Conservation (phyloP, 1,139 yeast species). For the Blastobotrys capitulatus region DNA sequence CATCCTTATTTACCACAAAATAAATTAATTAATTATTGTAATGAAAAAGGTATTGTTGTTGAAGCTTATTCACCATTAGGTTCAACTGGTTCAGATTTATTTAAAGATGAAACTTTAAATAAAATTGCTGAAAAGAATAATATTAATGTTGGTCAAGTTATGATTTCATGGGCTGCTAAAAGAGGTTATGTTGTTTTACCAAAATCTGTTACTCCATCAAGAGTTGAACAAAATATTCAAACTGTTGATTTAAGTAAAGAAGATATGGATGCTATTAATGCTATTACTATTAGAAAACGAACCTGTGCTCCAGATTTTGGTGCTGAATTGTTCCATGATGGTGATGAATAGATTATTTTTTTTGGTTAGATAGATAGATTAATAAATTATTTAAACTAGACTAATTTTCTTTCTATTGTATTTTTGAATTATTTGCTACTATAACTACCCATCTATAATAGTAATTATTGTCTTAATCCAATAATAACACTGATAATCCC, state of each 20-base stretch:
- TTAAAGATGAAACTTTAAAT: constrained; percentile 42
- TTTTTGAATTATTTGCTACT: no score
- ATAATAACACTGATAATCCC: no score
- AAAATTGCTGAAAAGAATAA: constrained; percentile 50
- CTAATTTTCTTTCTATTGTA: not conserved
- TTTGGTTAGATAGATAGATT: no score
- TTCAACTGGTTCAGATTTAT: constrained; percentile 26
- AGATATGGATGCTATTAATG: constrained; percentile 30
- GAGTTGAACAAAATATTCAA: constrained; percentile 51
- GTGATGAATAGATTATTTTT: not conserved
- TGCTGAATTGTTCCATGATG: not conserved
- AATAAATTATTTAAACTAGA: not conserved
- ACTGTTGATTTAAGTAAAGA: constrained; percentile 3
- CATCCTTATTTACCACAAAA: constrained; percentile 72
- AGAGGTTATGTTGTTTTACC: constrained; percentile 67
- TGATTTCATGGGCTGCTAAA: constrained; percentile 64
- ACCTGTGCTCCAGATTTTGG: constrained; percentile 1
- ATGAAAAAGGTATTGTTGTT: constrained; percentile 47
- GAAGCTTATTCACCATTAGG: constrained; percentile 74
- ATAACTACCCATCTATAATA: no score
- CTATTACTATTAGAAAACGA: not conserved
- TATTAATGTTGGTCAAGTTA: constrained; percentile 54
- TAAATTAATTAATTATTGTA: constrained; percentile 51
- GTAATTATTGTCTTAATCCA: no score
- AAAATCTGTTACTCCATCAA: constrained; percentile 53